Base-by-base conservation (phyloP, 2,329 filamentous ascomycete species). In the Colletotrichum siamense region DNA sequence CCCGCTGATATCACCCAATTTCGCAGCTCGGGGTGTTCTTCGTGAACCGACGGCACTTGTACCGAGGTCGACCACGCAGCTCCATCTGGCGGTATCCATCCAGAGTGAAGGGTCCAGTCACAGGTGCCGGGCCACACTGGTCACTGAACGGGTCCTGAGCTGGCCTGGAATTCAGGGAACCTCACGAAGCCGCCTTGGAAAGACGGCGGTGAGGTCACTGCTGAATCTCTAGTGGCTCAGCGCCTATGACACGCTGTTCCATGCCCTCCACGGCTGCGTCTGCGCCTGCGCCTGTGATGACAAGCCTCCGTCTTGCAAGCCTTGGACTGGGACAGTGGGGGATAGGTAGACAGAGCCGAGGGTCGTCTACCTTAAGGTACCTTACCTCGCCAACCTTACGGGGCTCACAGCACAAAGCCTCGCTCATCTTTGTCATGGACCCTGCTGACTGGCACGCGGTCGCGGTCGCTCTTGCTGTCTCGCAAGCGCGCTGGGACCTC, bases 1-100 rank as follows among this genome's bases (percentile, higher is more conserved):
- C 55, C 24, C 55, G 32, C 57, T 73, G 73, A 73, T 76, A 69
- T 73, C 73, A 76, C 63, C 32, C 57, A 55, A 68, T 61, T 65
- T 76, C 64, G 73, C 57, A 49, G 32, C 44, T 68, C 64, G 69
- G 64, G 24, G 24, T 59, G 24, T 55, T 63, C 26, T 49, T 73
- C 24, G 55, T 32, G 69, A 59, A 39, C 69, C 69, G 55, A 55
- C 52, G 55, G 32, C 63, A 28, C 44, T 64, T 22, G 57, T 75
- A 57, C 73, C 73, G 73, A 76, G 69, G 63, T 69, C 55, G 39
- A 73, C 44, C 44, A 49, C 44, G 44, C 44, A 49, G 44, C 32
- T 57, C 24, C 57, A 49, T 28, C 24, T 12, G 9, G 44, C 9
- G 44, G 44, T 49, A 49, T 44, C 69, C 73, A 64, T 64, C 9